These are phyloP conservation scores for Apiospora sp. DNA, from an alignment of 2,329 filamentous ascomycete species.

Conservation along the genomic window DNA sequence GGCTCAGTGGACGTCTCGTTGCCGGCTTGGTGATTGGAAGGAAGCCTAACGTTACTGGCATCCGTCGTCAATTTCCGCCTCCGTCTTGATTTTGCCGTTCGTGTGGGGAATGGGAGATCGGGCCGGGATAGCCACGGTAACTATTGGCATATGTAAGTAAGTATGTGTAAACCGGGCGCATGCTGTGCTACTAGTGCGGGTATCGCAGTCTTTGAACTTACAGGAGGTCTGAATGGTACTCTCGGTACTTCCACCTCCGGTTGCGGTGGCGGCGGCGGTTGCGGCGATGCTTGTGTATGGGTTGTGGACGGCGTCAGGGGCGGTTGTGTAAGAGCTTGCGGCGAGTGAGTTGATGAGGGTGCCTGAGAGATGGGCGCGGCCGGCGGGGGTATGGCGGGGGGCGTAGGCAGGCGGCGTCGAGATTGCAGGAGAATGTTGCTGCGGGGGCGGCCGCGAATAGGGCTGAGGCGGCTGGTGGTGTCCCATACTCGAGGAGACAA, in stretches of 20 bases:
- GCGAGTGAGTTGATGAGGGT: slow-evolving; percentile 61
- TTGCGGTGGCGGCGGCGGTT: slow-evolving; percentile 31
- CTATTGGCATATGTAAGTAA: slow-evolving; percentile 42
- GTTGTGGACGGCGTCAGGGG: slow-evolving; percentile 58
- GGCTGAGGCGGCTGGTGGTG: slow-evolving; percentile 47
- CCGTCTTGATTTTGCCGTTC: slow-evolving; percentile 51
- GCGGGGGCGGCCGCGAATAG: slow-evolving; percentile 53
- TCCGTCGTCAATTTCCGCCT: slow-evolving; percentile 49
- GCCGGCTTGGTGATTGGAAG: slow-evolving; percentile 48
- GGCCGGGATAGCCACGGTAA: slow-evolving; percentile 66
- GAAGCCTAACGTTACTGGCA: slow-evolving; percentile 51
- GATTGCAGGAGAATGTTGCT: slow-evolving; percentile 59
- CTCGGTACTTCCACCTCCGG: slow-evolving; percentile 37
- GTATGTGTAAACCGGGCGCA: not conserved
- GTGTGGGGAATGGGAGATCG: slow-evolving; percentile 58
- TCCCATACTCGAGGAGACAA: slow-evolving; percentile 51
- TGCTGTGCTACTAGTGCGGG: not conserved
- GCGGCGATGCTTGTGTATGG: slow-evolving; percentile 41
- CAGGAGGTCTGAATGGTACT: slow-evolving; percentile 56
- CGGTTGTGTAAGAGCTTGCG: slow-evolving; percentile 43
- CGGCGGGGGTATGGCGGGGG: slow-evolving; percentile 51
- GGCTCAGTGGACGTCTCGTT: slow-evolving; percentile 28
- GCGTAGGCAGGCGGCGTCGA: slow-evolving; percentile 59
- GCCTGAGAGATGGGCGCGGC: slow-evolving; percentile 55
- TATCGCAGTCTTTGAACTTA: slow-evolving; percentile 45